Evolutionary conservation across 2,329 filamentous ascomycete species (phyloP).

Genomic region (Aspergillus jensenii): DNA sequence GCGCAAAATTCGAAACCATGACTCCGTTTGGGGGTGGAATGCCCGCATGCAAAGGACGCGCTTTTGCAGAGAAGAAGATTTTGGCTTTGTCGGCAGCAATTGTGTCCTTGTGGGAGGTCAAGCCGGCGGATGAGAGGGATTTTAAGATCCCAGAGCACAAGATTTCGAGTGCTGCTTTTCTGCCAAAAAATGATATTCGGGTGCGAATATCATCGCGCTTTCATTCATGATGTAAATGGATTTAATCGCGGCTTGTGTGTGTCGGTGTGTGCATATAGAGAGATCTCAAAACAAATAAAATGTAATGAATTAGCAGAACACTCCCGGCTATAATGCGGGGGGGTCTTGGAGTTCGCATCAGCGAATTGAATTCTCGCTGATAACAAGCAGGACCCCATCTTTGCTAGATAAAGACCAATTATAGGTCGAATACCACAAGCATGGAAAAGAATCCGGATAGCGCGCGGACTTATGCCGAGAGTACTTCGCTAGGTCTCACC

Average conservation of each 20-base stretch:
- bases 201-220: constrained; percentile 53
- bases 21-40: constrained; percentile 51
- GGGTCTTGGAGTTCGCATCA: not conserved
- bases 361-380: not conserved
- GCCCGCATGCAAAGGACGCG: constrained; percentile 51
- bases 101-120: constrained; percentile 57
- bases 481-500: constrained; percentile 45
- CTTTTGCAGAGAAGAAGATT: constrained; percentile 52
- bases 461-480: constrained; percentile 15
- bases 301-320: not conserved
- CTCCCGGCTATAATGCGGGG: not conserved
- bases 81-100: constrained; percentile 54
- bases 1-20: constrained; percentile 42
- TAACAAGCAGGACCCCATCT: not conserved
- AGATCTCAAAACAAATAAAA: not conserved
- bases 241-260: not conserved
- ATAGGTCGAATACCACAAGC: not conserved
- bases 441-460: constrained; percentile 19
- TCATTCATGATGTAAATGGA: constrained; percentile 15
- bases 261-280: not conserved
- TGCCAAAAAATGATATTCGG: constrained; percentile 53
- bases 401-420: not conserved
- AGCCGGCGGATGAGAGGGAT: constrained; percentile 43
- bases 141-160: constrained; percentile 54
- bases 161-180: constrained; percentile 51